Evolutionary conservation across 1,139 yeast species (phyloP).

Genomic region (Yarrowia galli): DNA sequence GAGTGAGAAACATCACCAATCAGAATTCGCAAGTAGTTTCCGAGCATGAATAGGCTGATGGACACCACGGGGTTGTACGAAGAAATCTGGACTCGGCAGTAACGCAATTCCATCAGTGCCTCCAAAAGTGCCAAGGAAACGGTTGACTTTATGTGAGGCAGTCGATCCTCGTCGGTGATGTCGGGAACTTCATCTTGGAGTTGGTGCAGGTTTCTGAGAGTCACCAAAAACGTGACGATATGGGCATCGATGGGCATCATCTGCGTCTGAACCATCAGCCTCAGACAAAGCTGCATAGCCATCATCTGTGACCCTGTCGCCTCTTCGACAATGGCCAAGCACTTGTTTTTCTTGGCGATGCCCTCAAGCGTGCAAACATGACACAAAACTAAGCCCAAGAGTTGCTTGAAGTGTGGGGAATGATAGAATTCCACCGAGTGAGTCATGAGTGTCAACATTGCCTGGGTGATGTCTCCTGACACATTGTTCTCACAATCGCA

Average conservation of each 20-base stretch:
- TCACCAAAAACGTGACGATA: neutral
- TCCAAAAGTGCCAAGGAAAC: slow-evolving; percentile 8
- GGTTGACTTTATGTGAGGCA: slow-evolving; percentile 10
- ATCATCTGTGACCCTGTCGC: neutral
- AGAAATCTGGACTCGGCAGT: slow-evolving; percentile 10
- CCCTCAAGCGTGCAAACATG: neutral
- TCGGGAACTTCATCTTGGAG: neutral
- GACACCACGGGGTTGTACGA: slow-evolving; percentile 26
- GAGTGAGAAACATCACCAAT: neutral
- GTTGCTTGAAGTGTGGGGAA: slow-evolving; percentile 9
- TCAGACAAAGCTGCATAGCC: slow-evolving; percentile 12
- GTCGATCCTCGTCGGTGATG: neutral
- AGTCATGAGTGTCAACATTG: neutral
- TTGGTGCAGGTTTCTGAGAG: slow-evolving; percentile 5
- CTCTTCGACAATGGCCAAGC: neutral
- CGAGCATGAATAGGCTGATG: slow-evolving; percentile 15
- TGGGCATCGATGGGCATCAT: slow-evolving; percentile 2
- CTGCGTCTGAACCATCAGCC: slow-evolving; percentile 10
- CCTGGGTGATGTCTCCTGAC: slow-evolving; percentile 7
- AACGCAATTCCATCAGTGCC: neutral
- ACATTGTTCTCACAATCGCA: slow-evolving; percentile 8
- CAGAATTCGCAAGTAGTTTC: slow-evolving; percentile 7
- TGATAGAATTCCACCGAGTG: neutral
- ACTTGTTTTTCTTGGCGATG: neutral
- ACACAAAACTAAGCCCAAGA: neutral